Percentiles rank a stretch among this genome's conserved stretches.
These are phyloP conservation scores for Setaria viridis DNA, from an alignment of 202 grass and related monocot genomes.

Conservation along the genomic window DNA sequence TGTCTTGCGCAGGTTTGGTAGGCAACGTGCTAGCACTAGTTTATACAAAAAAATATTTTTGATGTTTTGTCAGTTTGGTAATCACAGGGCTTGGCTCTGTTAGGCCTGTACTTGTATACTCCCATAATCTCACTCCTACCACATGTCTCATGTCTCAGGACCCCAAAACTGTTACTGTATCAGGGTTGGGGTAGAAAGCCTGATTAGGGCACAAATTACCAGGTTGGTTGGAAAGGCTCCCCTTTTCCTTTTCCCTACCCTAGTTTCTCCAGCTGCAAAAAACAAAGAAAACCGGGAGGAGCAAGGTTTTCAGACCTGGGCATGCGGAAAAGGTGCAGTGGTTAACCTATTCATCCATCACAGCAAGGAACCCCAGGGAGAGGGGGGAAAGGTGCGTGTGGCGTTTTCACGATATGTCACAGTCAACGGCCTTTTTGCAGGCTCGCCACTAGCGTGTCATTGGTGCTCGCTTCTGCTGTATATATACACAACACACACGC, in stretches of 20 bases:
- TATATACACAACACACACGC: constrained; percentile 42
- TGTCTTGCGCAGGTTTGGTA: constrained; percentile 45
- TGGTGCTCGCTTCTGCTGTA: constrained; percentile 38
- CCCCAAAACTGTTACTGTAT: constrained; percentile 32
- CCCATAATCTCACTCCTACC: constrained; percentile 39
- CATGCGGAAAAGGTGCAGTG: constrained; percentile 55
- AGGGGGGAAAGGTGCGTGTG: constrained; percentile 51
- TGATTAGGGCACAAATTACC: constrained; percentile 53
- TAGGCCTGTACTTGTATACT: constrained; percentile 30
- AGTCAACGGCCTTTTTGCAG: constrained; percentile 67
- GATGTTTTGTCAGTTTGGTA: constrained; percentile 38
- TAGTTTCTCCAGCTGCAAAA: constrained; percentile 49
- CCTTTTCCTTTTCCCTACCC: constrained; percentile 58
- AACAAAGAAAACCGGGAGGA: constrained; percentile 38
- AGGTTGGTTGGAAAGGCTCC: constrained; percentile 56
- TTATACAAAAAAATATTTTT: background rate
- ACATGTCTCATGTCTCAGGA: constrained; percentile 38
- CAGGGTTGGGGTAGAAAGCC: constrained; percentile 44
- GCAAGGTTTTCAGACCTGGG: constrained; percentile 38
- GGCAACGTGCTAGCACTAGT: background rate
- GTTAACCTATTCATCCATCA: constrained; percentile 40
- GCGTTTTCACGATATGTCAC: constrained; percentile 63
- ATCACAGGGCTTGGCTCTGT: constrained; percentile 29
- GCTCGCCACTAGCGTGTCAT: constrained; percentile 30
- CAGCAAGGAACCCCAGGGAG: constrained; percentile 37